phyloP scores from a whole-genome alignment of 257 asterid genomes.

The Nicotiana benthamiana region DNA sequence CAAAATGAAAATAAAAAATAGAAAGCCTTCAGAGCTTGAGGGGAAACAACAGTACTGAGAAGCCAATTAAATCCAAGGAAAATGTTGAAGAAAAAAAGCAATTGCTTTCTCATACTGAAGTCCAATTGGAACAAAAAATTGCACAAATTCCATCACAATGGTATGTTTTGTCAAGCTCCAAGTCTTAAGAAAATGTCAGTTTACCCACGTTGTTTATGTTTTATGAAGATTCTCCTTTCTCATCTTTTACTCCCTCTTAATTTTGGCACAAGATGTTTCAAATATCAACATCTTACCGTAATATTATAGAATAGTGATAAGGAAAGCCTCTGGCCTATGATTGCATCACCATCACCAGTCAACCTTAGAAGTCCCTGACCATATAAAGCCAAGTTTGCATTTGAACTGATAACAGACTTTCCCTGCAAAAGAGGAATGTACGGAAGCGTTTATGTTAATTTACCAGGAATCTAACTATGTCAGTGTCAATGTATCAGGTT shows the following conservation, averaged over 20 bases:
- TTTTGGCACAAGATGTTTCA: neutral
- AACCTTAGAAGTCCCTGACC: slow-evolving; percentile 83
- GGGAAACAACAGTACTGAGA: slow-evolving; percentile 13
- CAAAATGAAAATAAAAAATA: neutral
- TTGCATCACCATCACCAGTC: slow-evolving; percentile 87
- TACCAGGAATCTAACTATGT: neutral
- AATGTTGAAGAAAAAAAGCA: neutral
- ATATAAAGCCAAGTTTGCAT: slow-evolving; percentile 75
- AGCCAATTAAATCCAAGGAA: neutral
- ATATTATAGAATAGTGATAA: slow-evolving; percentile 81
- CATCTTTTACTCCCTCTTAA: neutral
- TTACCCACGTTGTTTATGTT: neutral
- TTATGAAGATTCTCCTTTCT: neutral
- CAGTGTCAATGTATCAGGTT: neutral
- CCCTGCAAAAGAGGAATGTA: slow-evolving; percentile 42
- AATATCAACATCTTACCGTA: slow-evolving; percentile 53
- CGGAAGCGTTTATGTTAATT: neutral
- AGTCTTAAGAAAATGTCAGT: neutral
- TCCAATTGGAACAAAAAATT: neutral
- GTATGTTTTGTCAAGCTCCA: neutral
- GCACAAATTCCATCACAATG: neutral
- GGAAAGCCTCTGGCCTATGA: slow-evolving; percentile 85
- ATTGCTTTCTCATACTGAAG: neutral
- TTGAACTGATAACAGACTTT: slow-evolving; percentile 77
- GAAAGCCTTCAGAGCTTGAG: neutral